Percentiles rank a stretch among this genome's conserved stretches.
Evolutionary conservation across 1,284 basidiomycete genomes (phyloP).

Genomic region (Phaffia rhodozyma): DNA sequence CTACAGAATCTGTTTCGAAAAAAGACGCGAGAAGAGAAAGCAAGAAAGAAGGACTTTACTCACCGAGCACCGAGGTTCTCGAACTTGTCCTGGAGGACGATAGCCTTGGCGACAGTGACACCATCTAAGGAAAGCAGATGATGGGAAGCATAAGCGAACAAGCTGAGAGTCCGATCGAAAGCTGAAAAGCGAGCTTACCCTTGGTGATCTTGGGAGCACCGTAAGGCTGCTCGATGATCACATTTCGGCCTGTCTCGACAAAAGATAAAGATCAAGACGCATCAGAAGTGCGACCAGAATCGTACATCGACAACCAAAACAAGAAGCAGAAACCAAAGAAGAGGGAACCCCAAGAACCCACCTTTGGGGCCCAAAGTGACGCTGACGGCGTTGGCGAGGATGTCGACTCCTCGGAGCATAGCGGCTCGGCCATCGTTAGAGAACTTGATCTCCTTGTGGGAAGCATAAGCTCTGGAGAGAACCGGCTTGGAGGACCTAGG

Average conservation of each 20-base stretch:
- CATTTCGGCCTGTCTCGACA: slow-evolving; percentile 61
- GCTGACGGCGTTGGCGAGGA: slow-evolving; percentile 87
- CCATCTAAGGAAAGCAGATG: slow-evolving; percentile 49
- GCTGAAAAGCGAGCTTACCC: slow-evolving; percentile 40
- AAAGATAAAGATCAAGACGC: not conserved
- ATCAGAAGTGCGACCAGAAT: not conserved
- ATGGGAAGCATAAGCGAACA: slow-evolving; percentile 7
- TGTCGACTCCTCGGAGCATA: slow-evolving; percentile 91
- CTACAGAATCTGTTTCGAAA: slow-evolving; percentile 2
- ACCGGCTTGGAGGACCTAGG: not conserved
- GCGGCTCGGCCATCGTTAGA: slow-evolving; percentile 87
- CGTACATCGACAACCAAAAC: not conserved
- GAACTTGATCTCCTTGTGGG: slow-evolving; percentile 94
- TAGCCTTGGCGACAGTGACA: slow-evolving; percentile 94
- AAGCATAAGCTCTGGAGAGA: slow-evolving; percentile 47
- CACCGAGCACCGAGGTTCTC: slow-evolving; percentile 97
- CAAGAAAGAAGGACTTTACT: slow-evolving; percentile 27
- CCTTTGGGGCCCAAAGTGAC: slow-evolving; percentile 96
- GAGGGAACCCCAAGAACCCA: slow-evolving; percentile 27
- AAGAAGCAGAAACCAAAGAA: not conserved
- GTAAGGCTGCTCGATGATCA: slow-evolving; percentile 96
- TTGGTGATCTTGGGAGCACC: slow-evolving; percentile 98
- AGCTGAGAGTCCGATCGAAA: not conserved
- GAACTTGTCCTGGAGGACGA: slow-evolving; percentile 92
- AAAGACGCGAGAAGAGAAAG: not conserved